Percentiles rank a stretch among this genome's conserved stretches.
These are phyloP conservation scores for Aurinia saxatilis DNA, from an alignment of 345 rosid genomes.

Conservation along the genomic window DNA sequence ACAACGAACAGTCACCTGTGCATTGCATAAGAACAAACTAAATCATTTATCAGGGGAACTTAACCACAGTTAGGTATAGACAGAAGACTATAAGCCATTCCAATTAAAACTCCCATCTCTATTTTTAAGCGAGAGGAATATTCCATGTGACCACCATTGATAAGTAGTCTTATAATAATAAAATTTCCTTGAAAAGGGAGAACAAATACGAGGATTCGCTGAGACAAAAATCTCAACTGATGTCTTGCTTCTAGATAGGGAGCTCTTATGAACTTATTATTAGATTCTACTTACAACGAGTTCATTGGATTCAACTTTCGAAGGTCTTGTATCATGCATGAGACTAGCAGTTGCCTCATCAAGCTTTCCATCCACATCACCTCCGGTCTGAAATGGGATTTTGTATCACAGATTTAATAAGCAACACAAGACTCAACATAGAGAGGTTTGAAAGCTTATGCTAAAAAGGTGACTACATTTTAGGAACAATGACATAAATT, in stretches of 20 bases:
- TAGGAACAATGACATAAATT: not conserved
- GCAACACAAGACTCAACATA: conserved; percentile 10
- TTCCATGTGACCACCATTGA: not conserved
- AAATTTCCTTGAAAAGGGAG: not conserved
- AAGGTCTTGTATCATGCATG: conserved; percentile 87
- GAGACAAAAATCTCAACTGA: not conserved
- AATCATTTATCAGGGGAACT: not conserved
- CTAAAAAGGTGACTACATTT: not conserved
- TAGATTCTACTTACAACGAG: conserved; percentile 65
- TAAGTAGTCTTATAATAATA: not conserved
- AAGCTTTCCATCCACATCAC: conserved; percentile 67
- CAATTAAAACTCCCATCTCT: not conserved
- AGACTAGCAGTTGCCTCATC: conserved; percentile 90
- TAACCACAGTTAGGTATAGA: not conserved
- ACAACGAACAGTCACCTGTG: conserved; percentile 89
- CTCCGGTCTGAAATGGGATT: conserved; percentile 55
- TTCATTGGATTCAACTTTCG: conserved; percentile 90
- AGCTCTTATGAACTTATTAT: conserved; percentile 6
- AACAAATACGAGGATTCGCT: not conserved
- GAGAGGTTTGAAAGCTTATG: not conserved
- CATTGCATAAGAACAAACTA: conserved; percentile 15
- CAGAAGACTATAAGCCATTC: not conserved
- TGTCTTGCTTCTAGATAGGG: not conserved
- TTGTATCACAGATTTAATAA: not conserved
- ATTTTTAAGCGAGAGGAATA: not conserved